A percentile compares a stretch with the other conserved stretches of the same genome.
Evolutionary conservation across 208 protist species (phyloP).

Genomic region (Acanthamoeba triangularis): DNA sequence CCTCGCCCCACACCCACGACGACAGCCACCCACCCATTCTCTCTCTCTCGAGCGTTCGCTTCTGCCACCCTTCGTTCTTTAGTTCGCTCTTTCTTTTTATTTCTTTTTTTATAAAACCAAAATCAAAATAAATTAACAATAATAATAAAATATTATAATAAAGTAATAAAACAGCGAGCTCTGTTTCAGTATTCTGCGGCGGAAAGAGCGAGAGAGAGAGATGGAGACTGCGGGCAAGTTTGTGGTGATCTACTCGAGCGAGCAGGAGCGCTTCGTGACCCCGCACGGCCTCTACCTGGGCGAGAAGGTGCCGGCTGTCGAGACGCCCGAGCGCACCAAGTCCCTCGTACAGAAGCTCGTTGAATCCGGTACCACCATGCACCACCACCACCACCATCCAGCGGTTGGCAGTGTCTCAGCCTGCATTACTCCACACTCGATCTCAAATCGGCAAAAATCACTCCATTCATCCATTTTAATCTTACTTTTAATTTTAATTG

Average conservation of each 20-base stretch:
- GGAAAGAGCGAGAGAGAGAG: neutral
- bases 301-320: slow-evolving; percentile 37
- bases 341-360: neutral
- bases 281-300: slow-evolving; percentile 31
- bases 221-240: neutral
- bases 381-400: neutral
- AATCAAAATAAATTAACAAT: neutral
- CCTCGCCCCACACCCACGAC: slow-evolving; percentile 85
- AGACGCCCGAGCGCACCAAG: slow-evolving; percentile 20
- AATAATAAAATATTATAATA: neutral
- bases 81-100: neutral
- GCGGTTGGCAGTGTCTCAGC: no score
- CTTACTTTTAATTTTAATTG: no score
- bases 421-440: no score
- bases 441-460: no score
- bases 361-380: neutral
- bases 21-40: slow-evolving; percentile 30
- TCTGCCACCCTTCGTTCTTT: neutral
- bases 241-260: slow-evolving; percentile 39
- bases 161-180: no score
- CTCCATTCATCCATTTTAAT: no score
- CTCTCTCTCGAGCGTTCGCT: no score
- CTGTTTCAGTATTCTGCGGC: neutral
- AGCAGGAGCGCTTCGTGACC: slow-evolving; percentile 33
- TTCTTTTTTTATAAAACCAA: no score